These are phyloP conservation scores for Boletus sensibilis DNA, from an alignment of 768 basidiomycete genomes.

Conservation along the genomic window DNA sequence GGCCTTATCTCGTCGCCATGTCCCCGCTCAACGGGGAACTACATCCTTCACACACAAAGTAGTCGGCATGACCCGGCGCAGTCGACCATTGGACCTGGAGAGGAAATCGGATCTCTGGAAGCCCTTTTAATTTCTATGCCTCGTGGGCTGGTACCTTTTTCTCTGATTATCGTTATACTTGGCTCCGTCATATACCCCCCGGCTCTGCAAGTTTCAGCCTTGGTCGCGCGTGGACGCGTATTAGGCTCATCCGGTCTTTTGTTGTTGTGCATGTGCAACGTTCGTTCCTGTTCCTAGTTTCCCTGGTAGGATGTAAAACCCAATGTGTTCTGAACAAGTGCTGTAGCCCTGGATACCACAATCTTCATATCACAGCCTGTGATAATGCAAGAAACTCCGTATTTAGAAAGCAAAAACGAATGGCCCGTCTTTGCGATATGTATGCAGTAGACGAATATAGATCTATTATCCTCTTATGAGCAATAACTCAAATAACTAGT, in stretches of 20 bases:
- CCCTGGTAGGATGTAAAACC: background rate
- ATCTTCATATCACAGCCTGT: background rate
- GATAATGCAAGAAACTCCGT: background rate
- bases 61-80: slow-evolving; percentile 10
- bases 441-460: background rate
- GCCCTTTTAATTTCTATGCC: slow-evolving; percentile 5
- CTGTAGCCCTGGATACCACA: slow-evolving; percentile 15
- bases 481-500: slow-evolving; percentile 5
- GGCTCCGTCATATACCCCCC: background rate
- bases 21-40: background rate
- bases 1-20: slow-evolving; percentile 9
- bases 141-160: background rate
- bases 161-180: background rate
- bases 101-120: slow-evolving; percentile 16
- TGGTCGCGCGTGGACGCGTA: slow-evolving; percentile 11
- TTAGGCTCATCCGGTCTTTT: slow-evolving; percentile 6
- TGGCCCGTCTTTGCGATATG: background rate
- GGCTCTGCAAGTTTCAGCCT: background rate
- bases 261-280: background rate
- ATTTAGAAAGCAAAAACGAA: background rate
- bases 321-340: background rate
- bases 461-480: background rate
- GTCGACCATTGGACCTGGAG: background rate
- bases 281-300: slow-evolving; percentile 12
- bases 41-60: slow-evolving; percentile 5